Base-by-base conservation (phyloP, 2,329 filamentous ascomycete species). In the Aspergillus tanneri region DNA sequence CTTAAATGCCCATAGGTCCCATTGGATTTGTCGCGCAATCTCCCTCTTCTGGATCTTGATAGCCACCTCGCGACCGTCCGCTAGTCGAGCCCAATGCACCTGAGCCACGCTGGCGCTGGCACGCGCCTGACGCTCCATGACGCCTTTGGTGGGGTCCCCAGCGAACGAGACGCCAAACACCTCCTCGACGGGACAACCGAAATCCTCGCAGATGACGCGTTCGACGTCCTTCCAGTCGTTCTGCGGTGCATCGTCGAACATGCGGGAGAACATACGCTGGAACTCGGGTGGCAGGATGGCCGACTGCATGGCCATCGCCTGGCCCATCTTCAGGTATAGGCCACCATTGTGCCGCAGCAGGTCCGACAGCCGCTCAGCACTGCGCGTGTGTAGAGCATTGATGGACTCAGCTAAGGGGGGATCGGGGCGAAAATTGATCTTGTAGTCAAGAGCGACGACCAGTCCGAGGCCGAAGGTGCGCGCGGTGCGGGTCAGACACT, bases 161-260 rank as follows among this genome's bases (percentile, higher is more conserved):
- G 76, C 76, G 65, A 96, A 95, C 60, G 87, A 90, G 16, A 96
- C 85, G 0, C 90, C 91, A 70, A 97, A 97, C 0, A 96, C 89
- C 57, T 96, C 90, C 72, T 96, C 90, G 0, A 86, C 84, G 19
- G 84, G 84, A 67, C 83, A 86, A 3, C 86, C 88, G 76, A 96
- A 97, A 61, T 97, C 93, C 67, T 95, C 84, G 18, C 82, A 77
- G 32, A 99, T 87, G 10, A 97, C 91, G 63, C 78, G 81, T 72
- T 95, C 86, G 2, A 96, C 85, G 42, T 92, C 88, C 56, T 77
- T 79, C 91, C 91, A 97, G 34, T 80, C 78, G 66, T 95, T 93
- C 76, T 96, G 91, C 28, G 92, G 91, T 54, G 93, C 93, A 74
- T 97, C 92, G 66, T 97, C 93, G 67, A 97, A 99, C 90, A 99